Evolutionary conservation across 2,329 filamentous ascomycete genomes (phyloP), one percentile per base, ranked within the genome.

Genomic region (Penicillium sp.): DNA sequence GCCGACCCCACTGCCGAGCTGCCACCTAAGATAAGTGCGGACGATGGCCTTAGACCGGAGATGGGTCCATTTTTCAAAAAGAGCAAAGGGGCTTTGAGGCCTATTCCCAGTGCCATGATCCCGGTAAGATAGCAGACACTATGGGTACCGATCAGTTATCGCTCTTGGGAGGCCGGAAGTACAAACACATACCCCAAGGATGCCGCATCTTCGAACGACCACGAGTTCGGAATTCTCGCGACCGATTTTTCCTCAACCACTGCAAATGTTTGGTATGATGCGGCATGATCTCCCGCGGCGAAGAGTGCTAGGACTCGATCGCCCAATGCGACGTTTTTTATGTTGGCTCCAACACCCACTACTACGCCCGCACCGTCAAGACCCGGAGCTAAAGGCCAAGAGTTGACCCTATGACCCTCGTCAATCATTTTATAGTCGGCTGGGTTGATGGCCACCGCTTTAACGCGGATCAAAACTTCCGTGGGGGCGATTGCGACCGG

Each of bases 11-110:
- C 60, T 3, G 61, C 65, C 6, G 74, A 75, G 54, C 71, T 72
- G 21, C 71, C 75, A 33, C 74, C 73, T 0, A 76, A 62, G 13
- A 77, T 63, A 1, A 77, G 70, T 29, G 76, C 60, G 0, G 72
- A 73, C 7, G 26, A 39, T 26, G 51, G 49, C 56, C 54, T 29
- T 31, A 60, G 26, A 24, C 53, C 37, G 7, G 39, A 24, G 63
- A 60, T 52, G 69, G 70, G 70, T 59, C n/a, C 70, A 60, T 9
- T 68, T 65, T 45, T 6, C 5, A 57, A 50, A n/a, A 59, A 59
- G 16, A 50, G 57, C 9, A 59, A 33, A 3, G 53, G 53, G 1
- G 26, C 44, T 31, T 57, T 45, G 22, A 57, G 29, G 1, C 53
- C 57, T 14, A 56, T 53, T 1, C 57, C 57, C 13, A 59, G 53